These are phyloP conservation scores for Angomonas ambiguus DNA, from an alignment of 208 protist genomes.

Conservation along the genomic window DNA sequence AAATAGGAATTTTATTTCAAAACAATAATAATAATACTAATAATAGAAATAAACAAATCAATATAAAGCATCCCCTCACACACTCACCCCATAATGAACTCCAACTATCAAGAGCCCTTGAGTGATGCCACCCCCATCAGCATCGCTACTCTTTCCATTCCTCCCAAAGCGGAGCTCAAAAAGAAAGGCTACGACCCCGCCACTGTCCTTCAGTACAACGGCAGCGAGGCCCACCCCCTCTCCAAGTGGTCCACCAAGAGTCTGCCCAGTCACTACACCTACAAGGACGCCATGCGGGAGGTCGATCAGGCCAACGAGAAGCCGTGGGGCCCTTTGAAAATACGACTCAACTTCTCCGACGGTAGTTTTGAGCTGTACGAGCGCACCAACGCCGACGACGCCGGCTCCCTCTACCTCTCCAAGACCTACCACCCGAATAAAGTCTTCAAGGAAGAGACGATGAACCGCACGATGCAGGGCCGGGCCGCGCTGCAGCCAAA, in stretches of 20 bases:
- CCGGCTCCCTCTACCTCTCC: conserved; percentile 39
- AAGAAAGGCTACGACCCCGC: conserved; percentile 70
- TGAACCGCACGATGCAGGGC: conserved; percentile 25
- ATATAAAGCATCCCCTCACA: neutral
- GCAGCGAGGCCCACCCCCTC: conserved; percentile 61
- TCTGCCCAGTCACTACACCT: conserved; percentile 44
- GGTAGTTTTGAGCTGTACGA: conserved; percentile 64
- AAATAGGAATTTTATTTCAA: neutral
- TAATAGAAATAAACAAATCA: no score
- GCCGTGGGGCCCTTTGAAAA: conserved; percentile 70
- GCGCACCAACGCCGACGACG: conserved; percentile 44
- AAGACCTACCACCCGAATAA: conserved; percentile 66
- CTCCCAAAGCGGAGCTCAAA: conserved; percentile 56
- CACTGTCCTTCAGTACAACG: conserved; percentile 41
- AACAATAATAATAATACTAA: neutral
- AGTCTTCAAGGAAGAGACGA: conserved; percentile 48
- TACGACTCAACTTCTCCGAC: conserved; percentile 72
- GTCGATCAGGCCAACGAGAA: conserved; percentile 68
- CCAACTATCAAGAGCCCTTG: conserved; percentile 39
- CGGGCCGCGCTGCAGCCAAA: conserved; percentile 37
- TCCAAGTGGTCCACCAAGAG: conserved; percentile 62
- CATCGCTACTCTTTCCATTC: conserved; percentile 67
- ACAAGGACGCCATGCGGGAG: conserved; percentile 62
- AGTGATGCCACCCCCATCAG: conserved; percentile 49
- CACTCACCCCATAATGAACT: conserved; percentile 42